These are phyloP conservation scores for Pseudocercospora fuligena DNA, from an alignment of 2,329 filamentous ascomycete genomes.

Conservation along the genomic window DNA sequence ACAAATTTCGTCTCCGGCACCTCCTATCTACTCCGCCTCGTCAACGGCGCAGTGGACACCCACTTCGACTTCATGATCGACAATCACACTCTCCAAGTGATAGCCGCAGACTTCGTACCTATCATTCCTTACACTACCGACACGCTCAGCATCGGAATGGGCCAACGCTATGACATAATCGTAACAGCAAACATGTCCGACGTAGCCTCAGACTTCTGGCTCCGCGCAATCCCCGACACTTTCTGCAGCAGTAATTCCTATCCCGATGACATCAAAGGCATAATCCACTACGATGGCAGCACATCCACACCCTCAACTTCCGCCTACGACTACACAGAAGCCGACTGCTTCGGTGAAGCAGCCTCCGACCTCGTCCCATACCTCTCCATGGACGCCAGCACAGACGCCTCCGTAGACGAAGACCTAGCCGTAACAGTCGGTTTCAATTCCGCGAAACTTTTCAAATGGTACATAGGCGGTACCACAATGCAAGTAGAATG, in stretches of 20 bases:
- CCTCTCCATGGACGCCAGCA: constrained; percentile 31
- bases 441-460: constrained; percentile 39
- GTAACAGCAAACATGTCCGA: constrained; percentile 39
- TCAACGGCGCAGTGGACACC: constrained; percentile 47
- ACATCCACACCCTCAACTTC: constrained; percentile 41
- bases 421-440: constrained; percentile 37
- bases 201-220: constrained; percentile 40
- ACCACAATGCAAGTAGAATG: constrained; percentile 47
- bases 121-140: constrained; percentile 48
- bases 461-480: constrained; percentile 47
- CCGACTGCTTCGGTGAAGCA: constrained; percentile 46
- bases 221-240: constrained; percentile 45
- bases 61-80: constrained; percentile 45
- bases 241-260: constrained; percentile 47
- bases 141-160: constrained; percentile 44
- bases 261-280: constrained; percentile 35
- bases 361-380: constrained; percentile 42
- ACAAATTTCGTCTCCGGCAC: constrained; percentile 44
- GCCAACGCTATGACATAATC: constrained; percentile 44
- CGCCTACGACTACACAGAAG: constrained; percentile 39
- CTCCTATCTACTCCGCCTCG: constrained; percentile 49
- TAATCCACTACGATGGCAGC: constrained; percentile 45
- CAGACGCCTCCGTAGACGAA: constrained; percentile 16
- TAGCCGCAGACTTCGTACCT: constrained; percentile 50
- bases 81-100: constrained; percentile 49